These are phyloP conservation scores for Conidiobolus incongruus DNA, from an alignment of 371 early-diverging fungal genomes.

Conservation along the genomic window DNA sequence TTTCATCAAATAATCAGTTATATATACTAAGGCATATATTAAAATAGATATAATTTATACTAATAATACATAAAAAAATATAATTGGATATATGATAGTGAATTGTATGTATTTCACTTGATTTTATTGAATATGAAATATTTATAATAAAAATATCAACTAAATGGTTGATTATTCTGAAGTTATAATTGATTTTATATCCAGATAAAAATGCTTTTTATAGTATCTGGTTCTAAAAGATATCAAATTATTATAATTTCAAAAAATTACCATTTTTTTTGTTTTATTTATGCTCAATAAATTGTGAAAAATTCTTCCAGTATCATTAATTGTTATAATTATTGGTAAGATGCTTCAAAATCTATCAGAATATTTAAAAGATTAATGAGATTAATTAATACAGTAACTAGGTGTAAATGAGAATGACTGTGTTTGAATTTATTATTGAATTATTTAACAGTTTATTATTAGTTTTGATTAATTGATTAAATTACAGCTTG, in stretches of 20 bases:
- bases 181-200: not conserved
- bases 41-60: no score
- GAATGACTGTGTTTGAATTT: not conserved
- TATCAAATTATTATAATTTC: not conserved
- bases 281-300: no score
- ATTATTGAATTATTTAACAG: not conserved
- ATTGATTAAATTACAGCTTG: slow-evolving; percentile 6
- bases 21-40: no score
- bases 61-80: not conserved
- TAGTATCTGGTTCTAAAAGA: no score
- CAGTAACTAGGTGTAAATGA: no score
- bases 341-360: no score
- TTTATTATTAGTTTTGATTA: not conserved
- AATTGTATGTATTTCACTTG: not conserved
- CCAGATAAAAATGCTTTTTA: not conserved
- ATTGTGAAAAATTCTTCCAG: no score
- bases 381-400: no score
- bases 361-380: no score
- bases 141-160: not conserved
- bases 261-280: not conserved
- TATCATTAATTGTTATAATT: no score
- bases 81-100: not conserved
- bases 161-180: not conserved
- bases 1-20: no score
- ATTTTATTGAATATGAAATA: not conserved